Percentiles rank a stretch among this genome's conserved stretches.
Conservation (phyloP, 2,329 filamentous ascomycete genomes). For the Mycosphaerella arachidis region DNA sequence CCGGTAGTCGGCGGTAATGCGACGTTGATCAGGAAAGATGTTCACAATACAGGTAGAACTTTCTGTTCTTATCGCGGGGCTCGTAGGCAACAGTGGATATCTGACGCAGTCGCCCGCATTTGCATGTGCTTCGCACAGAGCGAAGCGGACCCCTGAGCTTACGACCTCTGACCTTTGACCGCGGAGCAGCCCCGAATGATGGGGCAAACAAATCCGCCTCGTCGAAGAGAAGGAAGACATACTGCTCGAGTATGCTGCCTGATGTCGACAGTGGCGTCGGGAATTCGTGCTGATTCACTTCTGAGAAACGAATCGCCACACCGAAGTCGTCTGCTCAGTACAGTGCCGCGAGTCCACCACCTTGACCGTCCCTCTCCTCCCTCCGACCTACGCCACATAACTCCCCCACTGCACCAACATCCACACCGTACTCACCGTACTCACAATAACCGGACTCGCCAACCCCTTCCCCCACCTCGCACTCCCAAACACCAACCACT, state of each 20-base stretch:
- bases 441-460: constrained; percentile 55
- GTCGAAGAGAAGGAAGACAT: not conserved
- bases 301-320: no score
- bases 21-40: no score
- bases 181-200: not conserved
- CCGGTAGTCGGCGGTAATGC: no score
- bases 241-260: not conserved
- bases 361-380: not conserved
- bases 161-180: not conserved
- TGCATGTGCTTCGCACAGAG: not conserved
- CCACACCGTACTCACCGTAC: constrained; percentile 54
- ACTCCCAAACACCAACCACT: constrained; percentile 75
- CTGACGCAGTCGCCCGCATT: not conserved
- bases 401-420: constrained; percentile 59
- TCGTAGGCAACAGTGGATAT: not conserved
- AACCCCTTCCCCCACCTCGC: constrained; percentile 60
- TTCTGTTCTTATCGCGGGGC: not conserved
- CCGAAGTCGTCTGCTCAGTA: no score
- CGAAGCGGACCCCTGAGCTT: not conserved
- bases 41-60: no score
- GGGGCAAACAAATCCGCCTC: not conserved
- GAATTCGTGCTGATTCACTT: not conserved
- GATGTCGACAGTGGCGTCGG: not conserved
- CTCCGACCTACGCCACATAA: constrained; percentile 20
- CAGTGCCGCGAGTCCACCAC: not conserved